Percentiles rank a stretch among this genome's conserved stretches.
Evolutionary conservation across 306 rosid genomes (phyloP).

Genomic region (Urtica urens): DNA sequence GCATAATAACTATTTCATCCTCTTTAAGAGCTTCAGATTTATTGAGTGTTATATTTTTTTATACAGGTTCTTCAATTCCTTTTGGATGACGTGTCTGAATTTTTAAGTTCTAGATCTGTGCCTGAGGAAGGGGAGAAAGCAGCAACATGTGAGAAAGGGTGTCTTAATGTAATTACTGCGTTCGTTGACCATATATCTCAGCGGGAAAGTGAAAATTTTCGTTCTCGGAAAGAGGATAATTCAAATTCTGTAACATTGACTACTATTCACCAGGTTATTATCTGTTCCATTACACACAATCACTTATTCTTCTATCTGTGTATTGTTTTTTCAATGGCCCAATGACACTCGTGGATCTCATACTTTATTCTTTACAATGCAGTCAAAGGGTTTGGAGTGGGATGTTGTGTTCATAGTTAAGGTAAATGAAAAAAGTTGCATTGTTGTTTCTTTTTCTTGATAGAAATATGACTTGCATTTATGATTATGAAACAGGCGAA

Average conservation of each 20-base stretch:
- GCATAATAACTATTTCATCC: too few relatives aligned
- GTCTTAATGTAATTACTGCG: slow-evolving; percentile 39
- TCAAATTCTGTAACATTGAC: slow-evolving; percentile 71
- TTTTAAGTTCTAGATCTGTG: slow-evolving; percentile 44
- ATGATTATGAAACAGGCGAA: slow-evolving; percentile 52
- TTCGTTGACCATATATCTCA: slow-evolving; percentile 61
- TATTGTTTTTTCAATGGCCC: background rate
- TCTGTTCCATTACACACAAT: background rate
- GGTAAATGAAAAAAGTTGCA: slow-evolving; percentile 32
- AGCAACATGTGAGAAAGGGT: slow-evolving; percentile 41
- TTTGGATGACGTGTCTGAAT: slow-evolving; percentile 77
- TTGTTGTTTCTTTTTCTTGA: background rate
- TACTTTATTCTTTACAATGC: slow-evolving; percentile 18
- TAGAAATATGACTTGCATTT: slow-evolving; percentile 8
- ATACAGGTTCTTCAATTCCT: slow-evolving; percentile 80
- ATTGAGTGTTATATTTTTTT: slow-evolving; percentile 18
- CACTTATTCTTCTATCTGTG: background rate
- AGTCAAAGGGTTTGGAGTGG: slow-evolving; percentile 99
- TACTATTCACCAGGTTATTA: slow-evolving; percentile 87
- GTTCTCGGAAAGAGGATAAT: slow-evolving; percentile 55
- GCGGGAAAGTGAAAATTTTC: slow-evolving; percentile 73
- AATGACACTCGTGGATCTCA: background rate
- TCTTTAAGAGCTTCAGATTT: background rate
- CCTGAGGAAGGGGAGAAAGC: slow-evolving; percentile 36
- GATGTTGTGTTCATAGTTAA: slow-evolving; percentile 86